A percentile compares a stretch with the other conserved stretches of the same genome.
phyloP scores from a whole-genome alignment of 108 stramenopile genomes.

The Conticribra weissflogii region DNA sequence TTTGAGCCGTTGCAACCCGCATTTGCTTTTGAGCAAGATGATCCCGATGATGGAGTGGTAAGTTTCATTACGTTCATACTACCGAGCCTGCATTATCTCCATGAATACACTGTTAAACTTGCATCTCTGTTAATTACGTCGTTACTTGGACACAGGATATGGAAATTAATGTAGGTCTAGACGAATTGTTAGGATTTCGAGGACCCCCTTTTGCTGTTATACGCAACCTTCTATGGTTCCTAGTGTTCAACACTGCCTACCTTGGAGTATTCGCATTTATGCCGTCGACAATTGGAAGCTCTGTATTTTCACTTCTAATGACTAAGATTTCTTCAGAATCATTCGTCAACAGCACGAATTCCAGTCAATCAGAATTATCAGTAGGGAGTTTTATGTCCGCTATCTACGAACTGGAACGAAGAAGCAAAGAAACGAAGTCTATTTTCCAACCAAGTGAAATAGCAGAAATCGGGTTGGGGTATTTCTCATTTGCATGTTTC shows the following conservation, averaged over 20 bases:
- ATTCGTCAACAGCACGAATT: no score
- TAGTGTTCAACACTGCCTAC: conserved; percentile 93
- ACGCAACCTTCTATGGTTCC: conserved; percentile 86
- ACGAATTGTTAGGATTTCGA: conserved; percentile 92
- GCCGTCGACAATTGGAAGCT: conserved; percentile 72
- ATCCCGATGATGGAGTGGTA: conserved; percentile 70
- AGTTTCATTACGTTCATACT: conserved; percentile 34
- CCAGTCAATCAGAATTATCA: no score
- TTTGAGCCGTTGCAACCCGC: conserved; percentile 73
- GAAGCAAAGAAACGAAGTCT: conserved; percentile 40
- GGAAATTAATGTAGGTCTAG: conserved; percentile 90
- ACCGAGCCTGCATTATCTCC: no score
- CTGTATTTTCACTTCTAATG: conserved; percentile 19
- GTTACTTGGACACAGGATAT: conserved; percentile 58
- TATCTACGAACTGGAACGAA: conserved; percentile 25
- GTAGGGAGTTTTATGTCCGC: conserved; percentile 16
- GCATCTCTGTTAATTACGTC: no score
- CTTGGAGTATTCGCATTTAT: conserved; percentile 90
- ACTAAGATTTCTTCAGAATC: no score
- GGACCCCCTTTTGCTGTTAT: conserved; percentile 84
- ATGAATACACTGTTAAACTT: no score
- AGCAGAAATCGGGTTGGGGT: conserved; percentile 38
- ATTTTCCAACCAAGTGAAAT: conserved; percentile 45
- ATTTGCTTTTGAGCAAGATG: conserved; percentile 36
- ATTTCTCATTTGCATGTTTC: conserved; percentile 23